phyloP scores from a whole-genome alignment of 1,284 basidiomycete genomes.

The Rhodotorula sp. region DNA sequence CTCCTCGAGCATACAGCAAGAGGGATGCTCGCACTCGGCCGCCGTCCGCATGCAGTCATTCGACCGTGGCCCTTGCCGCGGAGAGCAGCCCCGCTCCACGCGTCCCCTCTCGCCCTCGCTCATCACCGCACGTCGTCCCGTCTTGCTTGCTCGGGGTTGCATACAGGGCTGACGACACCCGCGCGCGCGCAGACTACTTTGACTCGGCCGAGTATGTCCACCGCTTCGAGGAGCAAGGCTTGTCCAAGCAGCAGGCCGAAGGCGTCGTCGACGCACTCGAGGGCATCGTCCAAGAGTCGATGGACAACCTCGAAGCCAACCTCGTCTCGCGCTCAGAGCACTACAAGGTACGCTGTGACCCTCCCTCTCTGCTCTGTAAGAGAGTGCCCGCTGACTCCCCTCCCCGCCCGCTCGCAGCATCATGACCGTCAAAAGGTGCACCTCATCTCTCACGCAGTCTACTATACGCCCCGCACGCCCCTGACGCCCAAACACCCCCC shows the following conservation, averaged over 20 bases:
- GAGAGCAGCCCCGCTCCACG: neutral
- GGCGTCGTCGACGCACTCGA: slow-evolving; percentile 93
- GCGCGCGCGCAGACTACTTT: slow-evolving; percentile 62
- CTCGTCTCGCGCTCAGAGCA: slow-evolving; percentile 92
- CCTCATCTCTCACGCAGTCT: neutral
- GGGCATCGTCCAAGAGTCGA: slow-evolving; percentile 90
- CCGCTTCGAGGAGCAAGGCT: slow-evolving; percentile 77
- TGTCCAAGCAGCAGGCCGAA: slow-evolving; percentile 83
- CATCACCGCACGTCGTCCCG: slow-evolving; percentile 5
- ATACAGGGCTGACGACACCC: neutral
- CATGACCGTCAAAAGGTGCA: slow-evolving; percentile 61
- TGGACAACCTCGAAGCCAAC: slow-evolving; percentile 86
- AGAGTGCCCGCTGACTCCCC: neutral
- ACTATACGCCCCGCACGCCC: neutral
- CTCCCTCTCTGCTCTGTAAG: neutral
- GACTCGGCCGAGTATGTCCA: slow-evolving; percentile 93
- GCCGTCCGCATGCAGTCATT: neutral
- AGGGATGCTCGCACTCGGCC: neutral
- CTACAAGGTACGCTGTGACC: slow-evolving; percentile 54
- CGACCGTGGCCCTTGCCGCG: neutral
- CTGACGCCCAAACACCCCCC: neutral
- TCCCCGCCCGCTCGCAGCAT: slow-evolving; percentile 25
- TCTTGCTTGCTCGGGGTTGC: neutral
- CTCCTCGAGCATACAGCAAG: neutral
- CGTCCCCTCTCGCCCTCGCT: neutral